phyloP scores from a whole-genome alignment of 192 early-diverging fungal genomes.

The Umbelopsis sp. region DNA sequence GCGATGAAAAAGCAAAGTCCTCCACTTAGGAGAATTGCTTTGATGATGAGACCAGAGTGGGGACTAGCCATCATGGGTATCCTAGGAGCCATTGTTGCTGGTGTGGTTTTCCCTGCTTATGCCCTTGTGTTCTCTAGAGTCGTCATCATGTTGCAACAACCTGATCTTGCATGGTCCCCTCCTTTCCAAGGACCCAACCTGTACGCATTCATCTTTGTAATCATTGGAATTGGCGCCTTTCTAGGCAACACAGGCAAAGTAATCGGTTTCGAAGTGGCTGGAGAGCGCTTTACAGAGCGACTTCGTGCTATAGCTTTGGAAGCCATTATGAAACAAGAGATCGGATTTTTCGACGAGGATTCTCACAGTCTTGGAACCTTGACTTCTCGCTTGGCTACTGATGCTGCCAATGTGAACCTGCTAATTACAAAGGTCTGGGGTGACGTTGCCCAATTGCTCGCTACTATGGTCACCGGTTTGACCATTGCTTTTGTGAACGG shows the following conservation, averaged over 20 bases:
- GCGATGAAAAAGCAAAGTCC: slow-evolving; percentile 48
- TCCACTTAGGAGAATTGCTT: slow-evolving; percentile 56
- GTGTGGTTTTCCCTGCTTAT: slow-evolving; percentile 79
- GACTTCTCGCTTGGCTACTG: slow-evolving; percentile 74
- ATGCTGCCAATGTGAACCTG: slow-evolving; percentile 55
- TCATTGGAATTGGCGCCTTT: slow-evolving; percentile 32
- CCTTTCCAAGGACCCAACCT: slow-evolving; percentile 35
- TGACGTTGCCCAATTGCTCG: slow-evolving; percentile 20
- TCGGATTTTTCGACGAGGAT: slow-evolving; percentile 80
- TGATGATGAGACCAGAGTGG: slow-evolving; percentile 60
- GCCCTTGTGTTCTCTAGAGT: slow-evolving; percentile 64
- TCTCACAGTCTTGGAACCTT: slow-evolving; percentile 73
- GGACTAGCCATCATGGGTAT: slow-evolving; percentile 55
- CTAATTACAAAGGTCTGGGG: slow-evolving; percentile 52
- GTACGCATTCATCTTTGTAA: slow-evolving; percentile 37
- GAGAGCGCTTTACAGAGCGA: slow-evolving; percentile 34
- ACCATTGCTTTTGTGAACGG: slow-evolving; percentile 67
- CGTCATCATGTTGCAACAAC: slow-evolving; percentile 39
- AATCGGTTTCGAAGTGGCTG: slow-evolving; percentile 30
- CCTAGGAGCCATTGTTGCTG: slow-evolving; percentile 66
- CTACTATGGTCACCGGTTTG: slow-evolving; percentile 21
- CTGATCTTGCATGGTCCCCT: slow-evolving; percentile 21
- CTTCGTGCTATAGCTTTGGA: slow-evolving; percentile 54
- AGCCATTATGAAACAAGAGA: slow-evolving; percentile 79
- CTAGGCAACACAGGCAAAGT: slow-evolving; percentile 15